Base-by-base conservation (phyloP, 371 early-diverging fungal genomes). In the Mortierella polycephala region DNA sequence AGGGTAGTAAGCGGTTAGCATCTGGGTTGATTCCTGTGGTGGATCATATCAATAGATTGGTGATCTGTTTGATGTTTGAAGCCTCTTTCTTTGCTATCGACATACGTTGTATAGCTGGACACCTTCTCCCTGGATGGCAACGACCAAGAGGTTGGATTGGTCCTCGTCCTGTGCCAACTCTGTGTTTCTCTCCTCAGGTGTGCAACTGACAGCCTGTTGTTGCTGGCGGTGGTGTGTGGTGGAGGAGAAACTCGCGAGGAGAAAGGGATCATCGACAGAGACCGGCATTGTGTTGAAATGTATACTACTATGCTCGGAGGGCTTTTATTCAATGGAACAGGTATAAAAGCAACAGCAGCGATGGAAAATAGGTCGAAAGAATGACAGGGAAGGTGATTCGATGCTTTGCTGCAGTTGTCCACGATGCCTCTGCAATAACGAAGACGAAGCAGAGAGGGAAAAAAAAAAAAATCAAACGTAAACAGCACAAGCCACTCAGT, bases 51-150 rank as follows among this genome's bases (percentile, higher is more conserved):
- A 45, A 44, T 18, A 20, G 13, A 18, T 30, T 30, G 30, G 30
- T 30, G 30, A 30, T 30, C 30, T 30, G 30, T 30, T 30, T 9
- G 20, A 53, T 30, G 14, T 47, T 11, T 20, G 3, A 47, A 8
- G 12, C 59, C 73, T 68, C 83, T n/a, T 5, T 68, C 83, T n/a
- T 5, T 47, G n/a, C n/a, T n/a, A 47, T 12, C 47, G 47, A 51
- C 51, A 18, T 18, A 89, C 89, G 53, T 85, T 87, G 71, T 84
- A 89, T 23, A 87, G 81, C 56, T 89, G 87, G 49, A 89, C 81
- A 20, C 88, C 89, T 69, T 88, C 87, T 53, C 88, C 86, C 57
- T 89, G 89, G 21, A 87, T 85, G 42, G 88, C 86, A 39, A 89
- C 81, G 46, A 84, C 86, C 9, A 86, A 84, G 16, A 82, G 71